Base-by-base conservation (phyloP, 2,329 filamentous ascomycete genomes). In the Colletotrichum tropicicola region DNA sequence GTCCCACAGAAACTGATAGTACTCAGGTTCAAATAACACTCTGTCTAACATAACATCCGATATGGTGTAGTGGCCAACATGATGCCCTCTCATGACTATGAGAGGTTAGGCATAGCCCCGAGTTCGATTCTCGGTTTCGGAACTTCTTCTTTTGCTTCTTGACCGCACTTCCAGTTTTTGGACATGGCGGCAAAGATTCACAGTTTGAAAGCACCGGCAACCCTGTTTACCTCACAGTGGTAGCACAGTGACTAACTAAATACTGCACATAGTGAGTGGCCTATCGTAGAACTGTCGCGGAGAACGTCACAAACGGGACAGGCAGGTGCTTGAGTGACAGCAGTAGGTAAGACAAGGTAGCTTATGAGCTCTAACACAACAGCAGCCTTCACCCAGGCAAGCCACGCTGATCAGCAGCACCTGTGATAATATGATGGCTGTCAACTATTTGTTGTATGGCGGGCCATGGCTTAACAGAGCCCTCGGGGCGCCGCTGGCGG, bases 101-200 rank as follows among this genome's bases (percentile, higher is more conserved):
- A 35, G 54, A 59, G 47, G 60, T 35, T 59, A 64, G 54, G 60
- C 54, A 64, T 59, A 64, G 60, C 54, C 54, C 60, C 60, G 54
- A 64, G 54, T 59, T 64, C 60, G 60, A 64, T 64, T 64, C 60
- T 64, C 60, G 60, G 60, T 59, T 64, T 59, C 60, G 60, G 60
- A 59, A 64, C 15, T 4, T 25, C n/a, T 4, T 17, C 3, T 19
- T 62, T 51, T 30, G 10, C 6, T 1, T 27, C 6, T 13, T 35
- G 23, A 43, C 2, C 39, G 9, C 23, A 25, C 9, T 15, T 28
- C 6, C 19, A 25, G 2, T n/a, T n/a, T n/a, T n/a, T n/a, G n/a
- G n/a, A n/a, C n/a, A n/a, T n/a, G n/a, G n/a, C n/a, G n/a, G n/a
- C n/a, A n/a, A n/a, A n/a, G n/a, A n/a, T n/a, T n/a, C n/a, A n/a